Conservation (phyloP, 345 rosid species). For the Arabidopsis suecica region DNA sequence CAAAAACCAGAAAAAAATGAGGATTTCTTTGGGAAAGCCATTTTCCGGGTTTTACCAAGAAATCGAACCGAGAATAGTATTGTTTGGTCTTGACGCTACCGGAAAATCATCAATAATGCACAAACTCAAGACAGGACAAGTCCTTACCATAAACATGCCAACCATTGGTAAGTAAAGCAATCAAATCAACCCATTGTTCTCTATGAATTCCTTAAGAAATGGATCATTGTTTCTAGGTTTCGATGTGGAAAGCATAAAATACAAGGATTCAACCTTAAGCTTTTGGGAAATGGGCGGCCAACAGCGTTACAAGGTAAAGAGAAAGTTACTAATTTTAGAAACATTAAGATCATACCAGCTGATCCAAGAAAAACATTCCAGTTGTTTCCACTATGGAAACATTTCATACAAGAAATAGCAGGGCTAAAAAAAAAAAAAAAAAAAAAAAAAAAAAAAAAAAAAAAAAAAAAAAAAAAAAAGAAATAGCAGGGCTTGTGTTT, state of each 20-base stretch:
- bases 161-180: constrained; percentile 22
- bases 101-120: constrained; percentile 41
- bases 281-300: constrained; percentile 32
- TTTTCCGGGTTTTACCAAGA: constrained; percentile 27
- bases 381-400: constrained; percentile 14
- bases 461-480: no score
- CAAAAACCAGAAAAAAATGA: constrained; percentile 21
- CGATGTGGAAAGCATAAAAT: constrained; percentile 16
- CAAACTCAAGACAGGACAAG: constrained; percentile 41
- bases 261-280: constrained; percentile 24
- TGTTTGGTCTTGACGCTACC: constrained; percentile 31
- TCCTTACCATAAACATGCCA: background rate
- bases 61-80: constrained; percentile 24
- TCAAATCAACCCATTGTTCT: background rate
- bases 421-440: no score
- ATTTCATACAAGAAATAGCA: background rate
- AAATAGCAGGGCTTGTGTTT: constrained; percentile 29
- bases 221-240: constrained; percentile 23
- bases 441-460: no score
- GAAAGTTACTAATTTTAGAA: constrained; percentile 1
- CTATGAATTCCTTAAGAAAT: background rate
- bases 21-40: constrained; percentile 30
- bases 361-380: constrained; percentile 6
- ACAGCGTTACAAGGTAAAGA: constrained; percentile 18
- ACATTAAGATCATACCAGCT: constrained; percentile 3